Conservation (phyloP, 176 grass and related monocot species). For the Aegilops speltoides region DNA sequence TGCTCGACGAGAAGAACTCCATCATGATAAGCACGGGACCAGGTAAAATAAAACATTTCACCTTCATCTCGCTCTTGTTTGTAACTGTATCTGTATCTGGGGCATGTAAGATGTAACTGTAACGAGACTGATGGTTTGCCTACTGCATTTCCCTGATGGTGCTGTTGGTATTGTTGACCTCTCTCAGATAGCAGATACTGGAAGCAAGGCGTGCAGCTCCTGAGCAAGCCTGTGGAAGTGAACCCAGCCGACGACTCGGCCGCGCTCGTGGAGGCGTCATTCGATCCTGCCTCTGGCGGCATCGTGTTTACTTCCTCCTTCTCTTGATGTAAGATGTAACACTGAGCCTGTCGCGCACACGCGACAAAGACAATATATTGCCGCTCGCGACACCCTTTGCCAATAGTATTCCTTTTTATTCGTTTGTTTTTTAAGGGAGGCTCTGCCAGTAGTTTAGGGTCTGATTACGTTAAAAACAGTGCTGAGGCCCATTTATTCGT, state of each 20-base stretch:
- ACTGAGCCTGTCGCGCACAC: background rate
- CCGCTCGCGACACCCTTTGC: too few species aligned
- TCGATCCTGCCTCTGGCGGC: conserved; percentile 60
- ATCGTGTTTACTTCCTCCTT: conserved; percentile 34
- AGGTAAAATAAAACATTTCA: conserved; percentile 42
- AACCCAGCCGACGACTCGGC: background rate
- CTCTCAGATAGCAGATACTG: conserved; percentile 79
- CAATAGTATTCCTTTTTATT: too few species aligned
- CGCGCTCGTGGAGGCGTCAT: conserved; percentile 53
- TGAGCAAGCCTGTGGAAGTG: conserved; percentile 61
- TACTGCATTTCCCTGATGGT: background rate
- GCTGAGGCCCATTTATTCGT: too few species aligned
- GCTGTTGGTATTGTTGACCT: conserved; percentile 8
- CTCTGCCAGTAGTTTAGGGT: too few species aligned
- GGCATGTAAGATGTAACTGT: too few species aligned
- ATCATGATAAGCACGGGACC: conserved; percentile 60
- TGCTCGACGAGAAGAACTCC: conserved; percentile 57
- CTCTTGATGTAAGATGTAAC: conserved; percentile 18
- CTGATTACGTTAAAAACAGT: too few species aligned
- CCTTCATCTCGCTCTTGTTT: background rate
- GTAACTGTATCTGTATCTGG: too few species aligned
- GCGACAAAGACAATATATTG: background rate
- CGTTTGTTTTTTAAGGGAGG: too few species aligned
- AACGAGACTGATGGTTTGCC: too few species aligned
- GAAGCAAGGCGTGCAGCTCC: conserved; percentile 84